Conservation (phyloP, 768 basidiomycete genomes). For the Mycena amicta region DNA sequence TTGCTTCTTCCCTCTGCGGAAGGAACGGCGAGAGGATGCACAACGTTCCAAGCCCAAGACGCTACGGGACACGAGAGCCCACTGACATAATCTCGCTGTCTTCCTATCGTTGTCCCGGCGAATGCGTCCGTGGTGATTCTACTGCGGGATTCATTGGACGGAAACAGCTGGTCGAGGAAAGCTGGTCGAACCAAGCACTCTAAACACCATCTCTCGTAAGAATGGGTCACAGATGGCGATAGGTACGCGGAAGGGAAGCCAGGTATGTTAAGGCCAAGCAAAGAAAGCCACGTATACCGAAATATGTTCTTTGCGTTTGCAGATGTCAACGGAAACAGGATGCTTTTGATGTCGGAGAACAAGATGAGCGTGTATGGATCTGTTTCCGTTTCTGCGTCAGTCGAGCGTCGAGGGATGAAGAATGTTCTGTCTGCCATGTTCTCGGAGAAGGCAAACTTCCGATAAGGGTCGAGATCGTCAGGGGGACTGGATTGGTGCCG, state of each 20-base stretch:
- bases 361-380: slow-evolving; percentile 78
- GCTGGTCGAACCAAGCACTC: slow-evolving; percentile 46
- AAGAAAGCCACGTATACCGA: slow-evolving; percentile 69
- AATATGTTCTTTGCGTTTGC: slow-evolving; percentile 54
- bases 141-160: slow-evolving; percentile 34
- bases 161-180: slow-evolving; percentile 57
- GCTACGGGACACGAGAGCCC: slow-evolving; percentile 67
- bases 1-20: slow-evolving; percentile 33
- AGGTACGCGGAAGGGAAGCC: slow-evolving; percentile 54
- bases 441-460: slow-evolving; percentile 67
- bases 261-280: slow-evolving; percentile 73
- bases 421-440: slow-evolving; percentile 44
- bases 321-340: slow-evolving; percentile 53
- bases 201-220: slow-evolving; percentile 73
- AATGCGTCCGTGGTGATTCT: slow-evolving; percentile 57
- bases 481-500: slow-evolving; percentile 12
- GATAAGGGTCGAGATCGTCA: slow-evolving; percentile 60
- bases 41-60: slow-evolving; percentile 58
- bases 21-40: slow-evolving; percentile 55
- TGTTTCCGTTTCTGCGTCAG: slow-evolving; percentile 45
- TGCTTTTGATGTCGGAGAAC: slow-evolving; percentile 68
- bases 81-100: slow-evolving; percentile 60
- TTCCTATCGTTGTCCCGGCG: slow-evolving; percentile 68
- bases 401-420: slow-evolving; percentile 56
- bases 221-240: slow-evolving; percentile 28